These are phyloP conservation scores for Pontederia crassipes DNA, from an alignment of 176 grass and related monocot species.

Conservation along the genomic window DNA sequence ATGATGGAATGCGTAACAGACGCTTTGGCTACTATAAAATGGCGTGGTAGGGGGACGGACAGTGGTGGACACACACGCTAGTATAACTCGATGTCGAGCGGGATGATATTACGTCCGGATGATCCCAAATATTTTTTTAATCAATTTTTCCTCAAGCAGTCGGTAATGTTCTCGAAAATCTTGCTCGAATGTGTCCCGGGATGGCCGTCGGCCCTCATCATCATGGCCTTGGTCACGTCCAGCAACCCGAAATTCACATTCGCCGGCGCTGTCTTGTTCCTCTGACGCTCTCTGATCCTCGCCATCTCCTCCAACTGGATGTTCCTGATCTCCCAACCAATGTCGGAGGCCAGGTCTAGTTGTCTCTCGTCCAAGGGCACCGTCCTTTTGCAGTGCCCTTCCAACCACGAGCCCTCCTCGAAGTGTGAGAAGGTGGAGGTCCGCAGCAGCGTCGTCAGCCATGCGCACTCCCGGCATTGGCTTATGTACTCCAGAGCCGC, in stretches of 20 bases:
- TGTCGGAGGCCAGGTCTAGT: not conserved
- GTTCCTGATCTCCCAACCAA: slow-evolving; percentile 41
- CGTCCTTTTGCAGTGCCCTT: slow-evolving; percentile 46
- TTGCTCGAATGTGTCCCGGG: slow-evolving; percentile 42
- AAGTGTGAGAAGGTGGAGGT: slow-evolving; percentile 56
- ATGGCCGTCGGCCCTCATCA: slow-evolving; percentile 79
- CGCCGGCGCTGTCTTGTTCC: not conserved
- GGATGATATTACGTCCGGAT: too few species aligned
- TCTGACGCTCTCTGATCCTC: slow-evolving; percentile 5
- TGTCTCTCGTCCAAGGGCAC: slow-evolving; percentile 33
- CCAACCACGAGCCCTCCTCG: slow-evolving; percentile 49
- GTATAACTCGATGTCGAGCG: too few species aligned
- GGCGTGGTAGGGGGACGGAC: too few species aligned
- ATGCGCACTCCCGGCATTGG: slow-evolving; percentile 21
- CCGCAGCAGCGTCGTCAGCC: slow-evolving; percentile 32
- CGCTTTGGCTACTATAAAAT: too few species aligned
- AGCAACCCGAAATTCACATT: slow-evolving; percentile 31
- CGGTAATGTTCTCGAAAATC: slow-evolving; percentile 33
- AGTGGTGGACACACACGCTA: too few species aligned
- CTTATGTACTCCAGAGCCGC: slow-evolving; percentile 32
- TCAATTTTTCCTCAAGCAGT: too few species aligned
- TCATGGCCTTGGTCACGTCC: slow-evolving; percentile 84
- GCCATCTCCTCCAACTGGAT: slow-evolving; percentile 46
- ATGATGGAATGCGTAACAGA: too few species aligned
- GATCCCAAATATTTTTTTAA: too few species aligned